These are phyloP conservation scores for Talaromyces trachyspermus DNA, from an alignment of 495 filamentous ascomycete species.

Conservation along the genomic window DNA sequence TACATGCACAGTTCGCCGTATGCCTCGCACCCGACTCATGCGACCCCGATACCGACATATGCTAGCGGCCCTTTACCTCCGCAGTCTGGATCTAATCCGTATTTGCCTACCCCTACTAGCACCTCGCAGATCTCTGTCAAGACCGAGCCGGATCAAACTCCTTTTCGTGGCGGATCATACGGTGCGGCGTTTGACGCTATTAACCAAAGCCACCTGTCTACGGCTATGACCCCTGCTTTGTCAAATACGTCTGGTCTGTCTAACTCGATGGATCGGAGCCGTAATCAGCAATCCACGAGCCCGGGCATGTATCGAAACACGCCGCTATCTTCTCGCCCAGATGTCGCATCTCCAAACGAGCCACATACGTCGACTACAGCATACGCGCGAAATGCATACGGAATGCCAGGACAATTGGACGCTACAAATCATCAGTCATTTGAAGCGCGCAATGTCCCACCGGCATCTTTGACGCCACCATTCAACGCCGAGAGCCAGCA, in stretches of 20 bases:
- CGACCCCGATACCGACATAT: constrained; percentile 28
- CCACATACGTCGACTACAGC: constrained; percentile 27
- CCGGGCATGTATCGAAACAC: constrained; percentile 36
- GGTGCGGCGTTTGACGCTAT: constrained; percentile 31
- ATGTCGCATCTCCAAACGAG: constrained; percentile 37
- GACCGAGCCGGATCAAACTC: constrained; percentile 29
- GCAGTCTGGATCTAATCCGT: constrained; percentile 32
- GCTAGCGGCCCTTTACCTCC: constrained; percentile 29
- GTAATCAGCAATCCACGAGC: constrained; percentile 34
- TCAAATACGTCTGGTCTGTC: constrained; percentile 24
- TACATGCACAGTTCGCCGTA: constrained; percentile 31
- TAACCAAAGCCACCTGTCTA: constrained; percentile 27
- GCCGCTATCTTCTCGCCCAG: constrained; percentile 37
- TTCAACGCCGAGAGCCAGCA: constrained; percentile 36
- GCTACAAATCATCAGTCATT: constrained; percentile 18
- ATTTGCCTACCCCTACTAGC: constrained; percentile 28
- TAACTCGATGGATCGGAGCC: constrained; percentile 32
- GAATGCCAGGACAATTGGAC: constrained; percentile 31
- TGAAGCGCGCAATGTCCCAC: constrained; percentile 23
- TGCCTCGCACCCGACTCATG: constrained; percentile 30
- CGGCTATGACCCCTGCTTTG: constrained; percentile 28
- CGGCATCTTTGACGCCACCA: constrained; percentile 25
- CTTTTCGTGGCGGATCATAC: constrained; percentile 28
- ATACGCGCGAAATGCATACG: constrained; percentile 35
- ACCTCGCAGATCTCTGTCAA: constrained; percentile 25